Base-by-base conservation (phyloP, 2,329 filamentous ascomycete genomes). In the Hortaea werneckii region DNA sequence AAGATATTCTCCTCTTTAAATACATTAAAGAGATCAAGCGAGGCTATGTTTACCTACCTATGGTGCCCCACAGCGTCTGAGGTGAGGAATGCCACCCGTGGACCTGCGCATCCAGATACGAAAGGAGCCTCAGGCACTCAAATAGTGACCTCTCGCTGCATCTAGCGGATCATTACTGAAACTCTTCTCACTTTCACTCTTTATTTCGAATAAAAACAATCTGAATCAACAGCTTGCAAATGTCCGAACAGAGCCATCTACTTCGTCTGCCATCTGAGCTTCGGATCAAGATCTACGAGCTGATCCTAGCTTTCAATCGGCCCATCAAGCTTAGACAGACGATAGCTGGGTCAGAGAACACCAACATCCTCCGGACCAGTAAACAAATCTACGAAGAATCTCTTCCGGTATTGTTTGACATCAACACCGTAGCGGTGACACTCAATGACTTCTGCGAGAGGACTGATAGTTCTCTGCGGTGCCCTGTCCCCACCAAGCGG, bases 361-460 rank as follows among this genome's bases (percentile, higher is more conserved):
- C 43, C 7, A 29, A 27, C 10, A 41, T 52, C 11, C 44, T 52
- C 1, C 48, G 45, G 5, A 30, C 40, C n/a, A 50, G 42, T 28
- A 38, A 29, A n/a, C 42, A 46, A 10, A 40, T 48, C 8, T 41
- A 48, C 40, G 12, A 41, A 10, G 50, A 52, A 20, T 41, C 50
- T 7, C 29, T 44, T 6, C 11, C 43, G 2, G 41, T 48, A 8
- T 38, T 52, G 3, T 52, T 44, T 42, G 43, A 43, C 13, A 5
- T 43, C 13, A 52, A 50, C 40, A 42, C 29, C 6, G 40, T 52
- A 29, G 34, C 40, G 2, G 40, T 46, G 10, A 47, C 44, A 5
- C 44, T 47, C 27, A 48, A 47, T 34, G 44, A 48, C 29, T 48
- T 52, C 37, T 52, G 50, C 45, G 10, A 5, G 11, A 38, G 43